Evolutionary conservation across 208 protist genomes (phyloP), one percentile per base, ranked within the genome.

Genomic region (Leishmania martiniquensis): DNA sequence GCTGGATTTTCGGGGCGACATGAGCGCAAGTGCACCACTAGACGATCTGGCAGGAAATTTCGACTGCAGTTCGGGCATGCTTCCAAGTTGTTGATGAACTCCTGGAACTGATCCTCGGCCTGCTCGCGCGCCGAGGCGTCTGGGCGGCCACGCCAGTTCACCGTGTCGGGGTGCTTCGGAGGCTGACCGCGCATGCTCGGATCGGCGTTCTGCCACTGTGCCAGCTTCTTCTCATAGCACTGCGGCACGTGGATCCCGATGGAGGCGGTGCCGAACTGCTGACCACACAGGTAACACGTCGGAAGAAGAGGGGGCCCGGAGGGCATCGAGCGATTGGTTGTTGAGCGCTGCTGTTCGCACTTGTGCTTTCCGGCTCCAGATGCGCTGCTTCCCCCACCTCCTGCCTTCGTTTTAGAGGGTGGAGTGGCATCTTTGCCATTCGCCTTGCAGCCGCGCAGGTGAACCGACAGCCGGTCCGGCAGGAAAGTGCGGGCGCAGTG

Each of bases 401-500:
- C 67, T 37, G 62, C 20, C 55, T 75, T 77, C 42, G 32, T 4
- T 72, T 59, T 75, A 3, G 52, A 60, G 1, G 51, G 39, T 25
- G 72, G 51, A 22, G 32, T 47, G 1, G 9, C 17, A n/a, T n/a
- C 55, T 39, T 66, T 72, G 47, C 70, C 77, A 29, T 78, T 59
- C 52, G 84, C 84, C 77, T 93, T 96, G 85, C 96, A 98, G 51
- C 88, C 86, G 20, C 93, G 89, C 62, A 96, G 75, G 80, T 98
- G 96, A 52, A 98, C 90, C 1, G 84, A 80, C 42, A 98, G 93
- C n/a, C 94, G 85, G 72, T 98, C 95, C 15, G 96, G 95, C 59
- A 95, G 84, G 68, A 98, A 98, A n/a, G 88, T 97, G 62, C 96
- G 87, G 17, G 80, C 87, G 82, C 96, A 98, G 73, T 93, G 87